Percentiles rank a stretch among this genome's conserved stretches.
Evolutionary conservation across 257 asterid species (phyloP).

Genomic region (Solanum bulbocastanum): DNA sequence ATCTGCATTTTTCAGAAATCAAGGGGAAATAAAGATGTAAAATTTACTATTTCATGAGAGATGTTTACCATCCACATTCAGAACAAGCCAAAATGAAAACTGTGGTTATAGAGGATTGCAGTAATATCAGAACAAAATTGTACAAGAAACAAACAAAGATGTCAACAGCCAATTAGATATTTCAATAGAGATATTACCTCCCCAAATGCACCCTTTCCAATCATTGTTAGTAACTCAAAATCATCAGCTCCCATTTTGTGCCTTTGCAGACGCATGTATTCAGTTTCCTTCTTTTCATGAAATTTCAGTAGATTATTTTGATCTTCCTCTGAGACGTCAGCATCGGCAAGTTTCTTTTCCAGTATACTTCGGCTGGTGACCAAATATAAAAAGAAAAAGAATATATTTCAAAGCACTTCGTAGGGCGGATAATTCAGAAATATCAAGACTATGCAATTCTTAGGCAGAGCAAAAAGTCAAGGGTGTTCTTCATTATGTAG

Average conservation of each 20-base stretch:
- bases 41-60: not conserved
- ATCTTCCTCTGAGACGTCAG: conserved; percentile 98
- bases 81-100: not conserved
- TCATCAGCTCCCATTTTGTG: conserved; percentile 95
- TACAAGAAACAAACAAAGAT: not conserved
- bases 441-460: not conserved
- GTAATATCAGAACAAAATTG: not conserved
- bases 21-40: not conserved
- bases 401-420: not conserved
- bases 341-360: conserved; percentile 94
- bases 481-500: not conserved
- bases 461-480: not conserved
- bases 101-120: not conserved
- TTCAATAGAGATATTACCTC: conserved; percentile 45
- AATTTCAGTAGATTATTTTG: conserved; percentile 77
- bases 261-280: conserved; percentile 97
- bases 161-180: not conserved
- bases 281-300: conserved; percentile 94
- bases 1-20: not conserved
- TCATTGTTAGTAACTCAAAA: conserved; percentile 90
- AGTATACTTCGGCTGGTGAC: conserved; percentile 65
- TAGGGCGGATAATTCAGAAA: not conserved
- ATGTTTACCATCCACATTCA: not conserved
- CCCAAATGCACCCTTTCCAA: conserved; percentile 98
- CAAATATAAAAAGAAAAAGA: conserved; percentile 7